phyloP scores from a whole-genome alignment of 2,329 filamentous ascomycete species.

The Coniochaeta ligniaria region DNA sequence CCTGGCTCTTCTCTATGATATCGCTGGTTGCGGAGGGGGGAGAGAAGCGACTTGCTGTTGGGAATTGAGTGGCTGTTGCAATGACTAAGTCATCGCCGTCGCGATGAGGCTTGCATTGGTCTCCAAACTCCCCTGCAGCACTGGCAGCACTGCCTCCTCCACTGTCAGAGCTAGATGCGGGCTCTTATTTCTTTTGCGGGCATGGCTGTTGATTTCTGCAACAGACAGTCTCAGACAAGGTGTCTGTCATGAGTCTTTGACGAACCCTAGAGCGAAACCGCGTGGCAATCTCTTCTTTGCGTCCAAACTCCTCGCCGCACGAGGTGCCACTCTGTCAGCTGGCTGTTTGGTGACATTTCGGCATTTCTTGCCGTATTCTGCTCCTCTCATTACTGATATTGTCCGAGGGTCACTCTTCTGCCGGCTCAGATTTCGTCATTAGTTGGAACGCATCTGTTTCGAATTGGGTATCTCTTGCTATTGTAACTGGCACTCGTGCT shows the following conservation, averaged over 20 bases:
- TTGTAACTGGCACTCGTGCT: background rate
- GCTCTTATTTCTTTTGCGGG: background rate
- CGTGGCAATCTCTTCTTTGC: background rate
- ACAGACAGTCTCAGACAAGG: background rate
- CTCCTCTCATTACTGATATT: background rate
- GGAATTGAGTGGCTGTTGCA: background rate
- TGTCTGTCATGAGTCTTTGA: background rate
- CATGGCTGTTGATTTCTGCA: background rate
- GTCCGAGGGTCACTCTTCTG: background rate
- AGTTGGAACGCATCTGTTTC: background rate
- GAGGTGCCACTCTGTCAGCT: background rate
- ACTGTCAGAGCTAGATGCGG: background rate
- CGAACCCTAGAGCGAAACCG: too few relatives aligned
- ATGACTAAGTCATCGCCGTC: background rate
- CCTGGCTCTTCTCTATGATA: too few relatives aligned
- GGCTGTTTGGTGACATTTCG: background rate
- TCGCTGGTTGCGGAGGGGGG: too few relatives aligned
- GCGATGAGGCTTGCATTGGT: conserved; percentile 1
- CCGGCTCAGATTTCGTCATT: background rate
- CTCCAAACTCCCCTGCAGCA: background rate
- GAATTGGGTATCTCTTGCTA: background rate
- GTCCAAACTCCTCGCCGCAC: background rate
- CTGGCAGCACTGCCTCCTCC: background rate
- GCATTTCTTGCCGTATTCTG: background rate
- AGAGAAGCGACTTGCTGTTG: background rate